These are phyloP conservation scores for Ogataea neopini DNA, from an alignment of 805 yeast species.

Conservation along the genomic window DNA sequence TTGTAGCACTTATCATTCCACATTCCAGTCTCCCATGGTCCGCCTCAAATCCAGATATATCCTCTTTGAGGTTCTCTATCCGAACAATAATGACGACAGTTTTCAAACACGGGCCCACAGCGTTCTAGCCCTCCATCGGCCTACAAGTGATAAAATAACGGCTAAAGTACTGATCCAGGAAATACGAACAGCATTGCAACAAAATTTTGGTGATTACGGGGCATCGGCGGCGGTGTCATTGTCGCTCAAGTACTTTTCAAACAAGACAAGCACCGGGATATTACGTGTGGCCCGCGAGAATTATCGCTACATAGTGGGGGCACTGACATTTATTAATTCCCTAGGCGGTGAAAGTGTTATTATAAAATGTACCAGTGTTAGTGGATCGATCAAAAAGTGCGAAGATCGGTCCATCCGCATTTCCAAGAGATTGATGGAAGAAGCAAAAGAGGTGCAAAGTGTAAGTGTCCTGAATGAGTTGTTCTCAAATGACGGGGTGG, in stretches of 20 bases:
- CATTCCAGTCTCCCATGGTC: too few species aligned
- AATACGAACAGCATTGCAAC: slow-evolving; percentile 56
- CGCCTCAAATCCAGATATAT: slow-evolving; percentile 84
- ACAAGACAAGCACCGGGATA: slow-evolving; percentile 81
- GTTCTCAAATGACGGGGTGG: not conserved
- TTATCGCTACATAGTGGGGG: slow-evolving; percentile 61
- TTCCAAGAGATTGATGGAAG: slow-evolving; percentile 38
- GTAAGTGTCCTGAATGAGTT: not conserved
- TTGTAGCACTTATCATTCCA: too few species aligned
- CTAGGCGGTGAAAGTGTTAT: slow-evolving; percentile 53
- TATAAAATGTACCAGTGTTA: slow-evolving; percentile 63
- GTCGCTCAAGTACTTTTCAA: slow-evolving; percentile 73
- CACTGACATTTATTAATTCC: slow-evolving; percentile 56
- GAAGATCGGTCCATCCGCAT: slow-evolving; percentile 67
- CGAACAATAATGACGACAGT: slow-evolving; percentile 36
- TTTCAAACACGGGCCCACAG: slow-evolving; percentile 37
- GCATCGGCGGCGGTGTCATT: slow-evolving; percentile 56
- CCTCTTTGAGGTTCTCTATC: slow-evolving; percentile 75
- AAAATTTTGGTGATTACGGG: slow-evolving; percentile 79
- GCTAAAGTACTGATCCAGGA: slow-evolving; percentile 51
- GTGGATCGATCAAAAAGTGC: slow-evolving; percentile 87
- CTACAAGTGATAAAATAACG: slow-evolving; percentile 50
- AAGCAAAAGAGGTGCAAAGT: slow-evolving; percentile 16
- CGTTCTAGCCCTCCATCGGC: slow-evolving; percentile 48
- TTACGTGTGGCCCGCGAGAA: slow-evolving; percentile 72